Conservation (phyloP, 2,329 filamentous ascomycete genomes). For the Colletotrichum noveboracense region DNA sequence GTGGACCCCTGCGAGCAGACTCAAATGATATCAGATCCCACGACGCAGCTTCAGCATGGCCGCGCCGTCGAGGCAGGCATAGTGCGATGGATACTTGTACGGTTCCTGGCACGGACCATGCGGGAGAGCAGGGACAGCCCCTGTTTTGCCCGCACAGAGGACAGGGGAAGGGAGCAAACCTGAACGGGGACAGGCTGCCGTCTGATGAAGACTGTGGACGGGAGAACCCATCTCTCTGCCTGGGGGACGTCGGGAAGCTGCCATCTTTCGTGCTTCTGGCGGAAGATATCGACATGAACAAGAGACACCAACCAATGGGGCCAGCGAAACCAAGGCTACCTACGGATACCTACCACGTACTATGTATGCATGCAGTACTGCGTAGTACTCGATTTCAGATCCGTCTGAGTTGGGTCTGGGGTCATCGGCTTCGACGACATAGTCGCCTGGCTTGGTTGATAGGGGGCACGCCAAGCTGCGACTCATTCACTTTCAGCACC, state of each 20-base stretch:
- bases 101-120: constrained; percentile 8
- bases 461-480: background rate
- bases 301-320: background rate
- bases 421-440: background rate
- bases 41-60: background rate
- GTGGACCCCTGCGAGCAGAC: background rate
- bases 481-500: background rate
- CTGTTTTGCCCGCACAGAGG: constrained; percentile 1
- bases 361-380: background rate
- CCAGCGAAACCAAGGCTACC: background rate
- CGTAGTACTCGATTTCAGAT: background rate
- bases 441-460: background rate
- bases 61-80: background rate
- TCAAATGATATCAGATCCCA: background rate
- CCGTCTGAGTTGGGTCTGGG: background rate
- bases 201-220: background rate
- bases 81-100: background rate
- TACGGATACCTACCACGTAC: background rate
- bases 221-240: background rate
- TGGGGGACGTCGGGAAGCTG: background rate
- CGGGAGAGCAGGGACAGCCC: constrained; percentile 4
- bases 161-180: background rate
- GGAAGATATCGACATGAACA: background rate
- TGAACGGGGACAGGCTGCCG: background rate
- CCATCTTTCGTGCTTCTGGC: background rate